Evolutionary conservation across 345 rosid species (phyloP).

Genomic region (Murraya koenigii): DNA sequence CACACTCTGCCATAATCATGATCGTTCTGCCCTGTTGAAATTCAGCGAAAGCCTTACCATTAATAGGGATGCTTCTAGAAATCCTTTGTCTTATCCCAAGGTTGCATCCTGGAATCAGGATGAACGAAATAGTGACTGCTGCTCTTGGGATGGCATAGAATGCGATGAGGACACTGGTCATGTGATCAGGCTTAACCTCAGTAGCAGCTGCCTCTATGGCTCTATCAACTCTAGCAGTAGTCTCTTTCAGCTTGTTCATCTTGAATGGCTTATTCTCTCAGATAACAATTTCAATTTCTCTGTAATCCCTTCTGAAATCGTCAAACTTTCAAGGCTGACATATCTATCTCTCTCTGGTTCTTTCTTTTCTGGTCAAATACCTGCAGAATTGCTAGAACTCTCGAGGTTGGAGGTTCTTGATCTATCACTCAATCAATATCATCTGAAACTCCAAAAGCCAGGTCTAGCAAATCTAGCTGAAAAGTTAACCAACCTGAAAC

Average conservation of each 20-base stretch:
- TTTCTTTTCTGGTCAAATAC: background rate
- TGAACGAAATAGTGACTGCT: background rate
- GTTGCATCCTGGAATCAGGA: background rate
- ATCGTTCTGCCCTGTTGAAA: background rate
- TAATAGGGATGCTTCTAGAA: background rate
- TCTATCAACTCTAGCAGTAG: background rate
- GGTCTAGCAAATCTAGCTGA: background rate
- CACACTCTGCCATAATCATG: background rate
- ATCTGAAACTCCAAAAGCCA: background rate
- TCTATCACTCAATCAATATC: background rate
- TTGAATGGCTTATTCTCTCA: slow-evolving; percentile 1
- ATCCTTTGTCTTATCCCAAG: background rate
- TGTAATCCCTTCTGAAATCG: background rate
- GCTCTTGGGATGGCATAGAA: background rate
- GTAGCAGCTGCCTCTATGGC: background rate
- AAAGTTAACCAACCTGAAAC: background rate
- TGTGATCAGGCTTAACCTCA: slow-evolving; percentile 2
- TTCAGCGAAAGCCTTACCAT: background rate
- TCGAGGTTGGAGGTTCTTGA: slow-evolving; percentile 11
- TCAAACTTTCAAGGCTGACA: background rate
- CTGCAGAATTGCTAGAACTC: background rate
- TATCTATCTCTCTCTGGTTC: background rate
- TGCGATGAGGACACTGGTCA: slow-evolving; percentile 2
- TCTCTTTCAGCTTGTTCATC: slow-evolving; percentile 10
- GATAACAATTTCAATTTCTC: background rate